Evolutionary conservation across 192 early-diverging fungal genomes (phyloP).

Genomic region (Funneliformis geosporum): DNA sequence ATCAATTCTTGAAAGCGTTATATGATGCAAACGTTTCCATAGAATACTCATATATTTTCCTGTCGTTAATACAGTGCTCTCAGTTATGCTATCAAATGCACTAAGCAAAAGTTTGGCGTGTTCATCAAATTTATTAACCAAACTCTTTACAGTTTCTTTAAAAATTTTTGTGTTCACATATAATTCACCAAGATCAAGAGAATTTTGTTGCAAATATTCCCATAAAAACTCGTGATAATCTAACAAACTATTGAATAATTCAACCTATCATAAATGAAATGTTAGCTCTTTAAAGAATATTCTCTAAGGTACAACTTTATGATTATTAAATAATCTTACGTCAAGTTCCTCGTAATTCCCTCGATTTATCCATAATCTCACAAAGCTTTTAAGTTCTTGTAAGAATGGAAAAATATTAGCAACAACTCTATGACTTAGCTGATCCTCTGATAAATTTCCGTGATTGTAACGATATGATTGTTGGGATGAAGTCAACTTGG

Average conservation of each 20-base stretch:
- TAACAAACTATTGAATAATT: conserved; percentile 46
- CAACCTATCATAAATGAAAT: conserved; percentile 23
- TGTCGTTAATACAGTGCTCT: conserved; percentile 41
- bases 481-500: conserved; percentile 41
- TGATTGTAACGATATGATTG: conserved; percentile 46
- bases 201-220: conserved; percentile 40
- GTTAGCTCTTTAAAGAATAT: not conserved
- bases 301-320: not conserved
- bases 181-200: conserved; percentile 53
- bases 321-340: conserved; percentile 8
- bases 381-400: conserved; percentile 13
- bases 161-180: conserved; percentile 53
- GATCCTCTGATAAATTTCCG: conserved; percentile 42
- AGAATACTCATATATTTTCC: conserved; percentile 56
- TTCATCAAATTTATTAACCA: conserved; percentile 19
- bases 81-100: conserved; percentile 36
- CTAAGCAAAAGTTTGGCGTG: conserved; percentile 25
- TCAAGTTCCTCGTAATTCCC: conserved; percentile 18
- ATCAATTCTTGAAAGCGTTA: conserved; percentile 46
- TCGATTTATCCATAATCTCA: conserved; percentile 37
- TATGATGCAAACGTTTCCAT: conserved; percentile 57
- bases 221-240: conserved; percentile 58
- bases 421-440: conserved; percentile 49
- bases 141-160: conserved; percentile 33
- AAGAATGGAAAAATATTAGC: conserved; percentile 50